Conservation (phyloP, 306 rosid genomes). For the Cajanus cajan region DNA sequence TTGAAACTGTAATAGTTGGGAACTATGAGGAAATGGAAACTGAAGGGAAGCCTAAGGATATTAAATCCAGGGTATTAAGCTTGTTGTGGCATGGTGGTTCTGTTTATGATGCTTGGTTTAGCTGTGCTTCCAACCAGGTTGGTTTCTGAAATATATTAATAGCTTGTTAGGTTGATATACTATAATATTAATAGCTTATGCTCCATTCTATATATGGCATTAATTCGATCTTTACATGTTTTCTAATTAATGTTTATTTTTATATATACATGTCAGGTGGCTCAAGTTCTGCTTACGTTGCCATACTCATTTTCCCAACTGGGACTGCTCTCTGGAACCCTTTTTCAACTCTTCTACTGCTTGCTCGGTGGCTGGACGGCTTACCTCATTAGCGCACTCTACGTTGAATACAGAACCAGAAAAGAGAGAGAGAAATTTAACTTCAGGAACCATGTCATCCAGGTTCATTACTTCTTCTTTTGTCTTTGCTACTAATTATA, state of each 20-base stretch:
- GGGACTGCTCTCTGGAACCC: slow-evolving; percentile 75
- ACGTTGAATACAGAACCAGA: slow-evolving; percentile 79
- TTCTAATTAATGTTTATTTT: no score
- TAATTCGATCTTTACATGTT: neutral
- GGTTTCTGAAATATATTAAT: neutral
- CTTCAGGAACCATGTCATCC: slow-evolving; percentile 91
- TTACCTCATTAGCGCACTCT: slow-evolving; percentile 74
- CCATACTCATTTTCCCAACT: slow-evolving; percentile 53
- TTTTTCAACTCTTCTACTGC: slow-evolving; percentile 77
- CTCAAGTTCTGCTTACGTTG: slow-evolving; percentile 75
- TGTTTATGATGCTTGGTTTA: slow-evolving; percentile 86
- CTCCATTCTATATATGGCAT: neutral
- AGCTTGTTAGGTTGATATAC: neutral
- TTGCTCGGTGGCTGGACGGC: slow-evolving; percentile 87
- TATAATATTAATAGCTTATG: neutral
- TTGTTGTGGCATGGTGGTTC: slow-evolving; percentile 89
- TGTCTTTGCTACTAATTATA: neutral
- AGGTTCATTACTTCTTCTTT: slow-evolving; percentile 31
- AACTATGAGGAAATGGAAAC: slow-evolving; percentile 77
- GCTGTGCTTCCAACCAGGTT: slow-evolving; percentile 35
- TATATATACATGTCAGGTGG: slow-evolving; percentile 47
- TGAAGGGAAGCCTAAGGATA: slow-evolving; percentile 46
- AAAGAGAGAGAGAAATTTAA: slow-evolving; percentile 77
- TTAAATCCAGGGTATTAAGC: slow-evolving; percentile 53
- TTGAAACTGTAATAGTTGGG: slow-evolving; percentile 68